phyloP scores from a whole-genome alignment of 148 eudicot genomes.

The Nepenthes mirabilis region DNA sequence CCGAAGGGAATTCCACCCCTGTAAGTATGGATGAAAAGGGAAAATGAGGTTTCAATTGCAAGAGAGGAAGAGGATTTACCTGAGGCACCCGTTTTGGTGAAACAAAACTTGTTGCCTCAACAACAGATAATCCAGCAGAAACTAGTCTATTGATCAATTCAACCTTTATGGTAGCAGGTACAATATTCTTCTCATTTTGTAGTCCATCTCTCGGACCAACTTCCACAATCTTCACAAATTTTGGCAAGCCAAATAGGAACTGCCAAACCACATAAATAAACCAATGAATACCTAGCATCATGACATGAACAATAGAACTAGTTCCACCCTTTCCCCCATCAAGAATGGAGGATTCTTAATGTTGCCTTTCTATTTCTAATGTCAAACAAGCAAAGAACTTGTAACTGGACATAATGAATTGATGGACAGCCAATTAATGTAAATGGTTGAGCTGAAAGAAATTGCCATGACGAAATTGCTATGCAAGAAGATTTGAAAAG shows the following conservation, averaged over 20 bases:
- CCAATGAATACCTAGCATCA: neutral
- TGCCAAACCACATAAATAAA: slow-evolving; percentile 17
- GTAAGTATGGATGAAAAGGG: neutral
- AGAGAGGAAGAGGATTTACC: slow-evolving; percentile 22
- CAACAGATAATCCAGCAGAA: slow-evolving; percentile 79
- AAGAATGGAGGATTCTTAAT: no score
- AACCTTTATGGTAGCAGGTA: slow-evolving; percentile 69
- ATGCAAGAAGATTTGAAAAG: slow-evolving; percentile 14
- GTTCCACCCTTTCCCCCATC: no score
- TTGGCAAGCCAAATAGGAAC: slow-evolving; percentile 48
- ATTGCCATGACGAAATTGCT: no score
- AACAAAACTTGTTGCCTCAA: slow-evolving; percentile 96
- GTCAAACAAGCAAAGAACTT: neutral
- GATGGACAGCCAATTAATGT: neutral
- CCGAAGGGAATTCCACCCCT: neutral
- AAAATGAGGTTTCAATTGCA: neutral
- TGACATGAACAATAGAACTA: no score
- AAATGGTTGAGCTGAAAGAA: neutral
- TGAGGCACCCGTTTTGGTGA: slow-evolving; percentile 99
- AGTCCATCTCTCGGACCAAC: slow-evolving; percentile 98
- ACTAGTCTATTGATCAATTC: slow-evolving; percentile 72
- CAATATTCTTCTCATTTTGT: slow-evolving; percentile 81
- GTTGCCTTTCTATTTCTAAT: no score
- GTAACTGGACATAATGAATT: neutral
- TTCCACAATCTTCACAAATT: slow-evolving; percentile 83